Evolutionary conservation across 2,329 filamentous ascomycete species (phyloP), one percentile per base, ranked within the genome.

Genomic region (Gremmenia infestans): DNA sequence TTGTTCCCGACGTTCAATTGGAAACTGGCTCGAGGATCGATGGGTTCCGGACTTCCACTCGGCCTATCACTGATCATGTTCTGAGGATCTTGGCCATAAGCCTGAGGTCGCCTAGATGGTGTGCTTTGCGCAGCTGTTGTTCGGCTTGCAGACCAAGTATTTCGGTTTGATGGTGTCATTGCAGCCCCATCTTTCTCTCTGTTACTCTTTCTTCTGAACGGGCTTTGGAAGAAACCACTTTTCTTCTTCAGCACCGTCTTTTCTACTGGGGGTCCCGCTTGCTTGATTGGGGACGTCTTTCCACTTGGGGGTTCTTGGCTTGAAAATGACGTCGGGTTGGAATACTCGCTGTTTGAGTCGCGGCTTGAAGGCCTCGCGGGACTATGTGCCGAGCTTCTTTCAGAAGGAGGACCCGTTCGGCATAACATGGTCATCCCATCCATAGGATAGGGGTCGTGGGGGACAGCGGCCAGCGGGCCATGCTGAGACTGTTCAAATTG

Each of bases 361-460:
- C 89, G 84, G 70, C 91, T 96, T 14, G 87, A 87, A 48, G 91
- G 90, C 47, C 91, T 82, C 50, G 82, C 85, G 23, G 85, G 82
- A 59, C 83, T 87, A 46, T 81, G 84, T 25, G 75, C 67, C 25
- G 86, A 87, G 72, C 80, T 91, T 72, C 74, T 82, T 73, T 86
- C 85, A n/a, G 84, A 87, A 50, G 80, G 80, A 40, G 86, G 81
- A 4, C 85, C 88, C 40, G 89, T 86, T 57, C 91, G 85, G 72
- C 93, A 97, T 60, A 97, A 87, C 83, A 97, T 96, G 0, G 93
- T 97, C 91, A 97, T 97, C 4, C 92, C 93, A 69, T 97, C 93
- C 71, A 88, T 83, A 0, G 93, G 92, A 70, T 97, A 97, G 9
- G 94, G 91, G 65, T 97, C 95, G 66, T 97, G 91, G 14, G 93